Evolutionary conservation across 2,329 filamentous ascomycete genomes (phyloP).

Genomic region (Fusarium chuoi): DNA sequence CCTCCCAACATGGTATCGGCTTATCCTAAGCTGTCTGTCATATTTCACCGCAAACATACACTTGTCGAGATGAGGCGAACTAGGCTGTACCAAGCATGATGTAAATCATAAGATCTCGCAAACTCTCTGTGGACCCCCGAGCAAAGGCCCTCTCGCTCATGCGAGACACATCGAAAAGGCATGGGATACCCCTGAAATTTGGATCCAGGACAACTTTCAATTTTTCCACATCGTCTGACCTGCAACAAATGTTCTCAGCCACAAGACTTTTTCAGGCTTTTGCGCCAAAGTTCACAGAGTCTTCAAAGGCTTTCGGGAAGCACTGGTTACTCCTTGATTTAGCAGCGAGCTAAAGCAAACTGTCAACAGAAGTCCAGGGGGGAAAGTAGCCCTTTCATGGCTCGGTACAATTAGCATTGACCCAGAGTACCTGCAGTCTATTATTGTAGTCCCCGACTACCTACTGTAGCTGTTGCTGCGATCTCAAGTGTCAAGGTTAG

Average conservation of each 20-base stretch:
- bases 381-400: not conserved
- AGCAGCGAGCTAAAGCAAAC: not conserved
- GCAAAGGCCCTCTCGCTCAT: slow-evolving; percentile 14
- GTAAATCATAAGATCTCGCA: not conserved
- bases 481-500: not conserved
- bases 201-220: not conserved
- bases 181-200: slow-evolving; percentile 22
- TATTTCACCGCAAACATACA: not conserved
- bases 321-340: not conserved
- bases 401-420: not conserved
- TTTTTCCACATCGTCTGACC: not conserved
- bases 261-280: slow-evolving; percentile 1
- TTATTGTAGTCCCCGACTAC: not conserved
- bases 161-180: slow-evolving; percentile 29
- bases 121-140: not conserved
- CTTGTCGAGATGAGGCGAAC: not conserved
- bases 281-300: not conserved
- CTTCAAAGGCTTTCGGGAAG: not conserved
- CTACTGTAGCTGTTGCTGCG: not conserved
- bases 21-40: not conserved
- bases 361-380: not conserved
- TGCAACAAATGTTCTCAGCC: not conserved
- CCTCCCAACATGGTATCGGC: not conserved
- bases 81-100: not conserved
- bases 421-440: not conserved